These are phyloP conservation scores for Aspergillus japonicus DNA, from an alignment of 2,329 filamentous ascomycete genomes.

Conservation along the genomic window DNA sequence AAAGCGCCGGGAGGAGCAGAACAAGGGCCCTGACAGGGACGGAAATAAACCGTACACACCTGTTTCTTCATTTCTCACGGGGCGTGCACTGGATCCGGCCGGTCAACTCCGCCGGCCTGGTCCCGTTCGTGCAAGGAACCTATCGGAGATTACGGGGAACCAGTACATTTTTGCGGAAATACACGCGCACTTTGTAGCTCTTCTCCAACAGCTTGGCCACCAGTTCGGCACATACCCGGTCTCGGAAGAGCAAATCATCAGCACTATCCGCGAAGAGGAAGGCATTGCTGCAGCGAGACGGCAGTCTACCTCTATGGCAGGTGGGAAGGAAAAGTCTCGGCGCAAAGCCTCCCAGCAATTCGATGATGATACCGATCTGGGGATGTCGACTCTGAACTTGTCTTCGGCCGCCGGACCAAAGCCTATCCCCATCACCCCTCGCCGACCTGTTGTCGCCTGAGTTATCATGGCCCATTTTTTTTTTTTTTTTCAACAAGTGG, in stretches of 20 bases:
- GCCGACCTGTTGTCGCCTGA: slow-evolving; percentile 39
- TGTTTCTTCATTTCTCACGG: slow-evolving; percentile 58
- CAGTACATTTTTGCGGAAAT: slow-evolving; percentile 59
- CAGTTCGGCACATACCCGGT: slow-evolving; percentile 47
- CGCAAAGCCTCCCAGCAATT: slow-evolving; percentile 21
- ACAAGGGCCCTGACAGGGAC: slow-evolving; percentile 24
- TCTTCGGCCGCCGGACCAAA: slow-evolving; percentile 36
- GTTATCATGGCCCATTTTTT: neutral
- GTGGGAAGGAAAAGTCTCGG: slow-evolving; percentile 19
- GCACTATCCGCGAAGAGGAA: slow-evolving; percentile 35
- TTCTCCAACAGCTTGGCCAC: slow-evolving; percentile 48
- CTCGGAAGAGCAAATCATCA: slow-evolving; percentile 44
- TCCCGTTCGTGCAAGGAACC: slow-evolving; percentile 54
- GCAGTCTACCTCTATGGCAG: slow-evolving; percentile 24
- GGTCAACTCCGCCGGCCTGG: slow-evolving; percentile 54
- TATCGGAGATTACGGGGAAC: slow-evolving; percentile 60
- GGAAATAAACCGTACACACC: slow-evolving; percentile 50
- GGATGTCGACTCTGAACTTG: slow-evolving; percentile 34
- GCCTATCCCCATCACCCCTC: slow-evolving; percentile 39
- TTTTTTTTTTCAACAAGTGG: neutral
- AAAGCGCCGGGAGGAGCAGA: slow-evolving; percentile 43
- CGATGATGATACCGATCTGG: slow-evolving; percentile 30
- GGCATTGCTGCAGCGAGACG: slow-evolving; percentile 18
- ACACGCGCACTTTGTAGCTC: slow-evolving; percentile 54
- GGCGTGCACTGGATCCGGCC: slow-evolving; percentile 56